Evolutionary conservation across 441 rosid genomes (phyloP), one percentile per base, ranked within the genome.

Genomic region (Mallotus repandus): DNA sequence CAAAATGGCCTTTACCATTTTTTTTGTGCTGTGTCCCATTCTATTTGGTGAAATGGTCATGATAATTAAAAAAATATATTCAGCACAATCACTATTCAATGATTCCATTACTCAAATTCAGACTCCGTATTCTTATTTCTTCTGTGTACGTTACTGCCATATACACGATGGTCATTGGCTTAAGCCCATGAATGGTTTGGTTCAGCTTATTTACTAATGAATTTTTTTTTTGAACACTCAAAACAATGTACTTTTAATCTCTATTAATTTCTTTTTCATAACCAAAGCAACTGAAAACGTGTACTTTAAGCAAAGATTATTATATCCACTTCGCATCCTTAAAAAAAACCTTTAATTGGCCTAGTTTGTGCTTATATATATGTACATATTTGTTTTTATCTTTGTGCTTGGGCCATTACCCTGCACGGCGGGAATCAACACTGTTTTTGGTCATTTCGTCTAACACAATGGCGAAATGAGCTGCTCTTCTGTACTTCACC

Each of bases 191-290:
- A 7, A 11, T 60, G 9, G 10, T 22, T 66, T 48, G 18, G 32
- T 65, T 63, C 48, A 3, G n/a, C 66, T 58, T 0, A 12, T 53
- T 25, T 71, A 65, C 67, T 68, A 74, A 68, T 77, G 83, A 77
- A n/a, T n/a, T n/a, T n/a, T n/a, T n/a, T n/a, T n/a, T 77, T 82
- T 77, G 83, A 80, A 80, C 57, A 70, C 68, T 80, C 81, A 80
- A 75, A 65, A 61, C 68, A 9, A 58, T 25, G 15, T 52, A 63
- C 57, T 63, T 38, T 19, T 19, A n/a, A 5, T 41, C 16, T n/a
- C 11, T 54, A 35, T 54, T 13, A 9, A 3, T 4, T 29, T 48
- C 13, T 2, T 11, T 11, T 18, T 38, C 4, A 16, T n/a, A 3
- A 5, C 15, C 19, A 64, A 19, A 29, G 53, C 53, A 25, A 46